These are phyloP conservation scores for Cladosporium sp. DNA, from an alignment of 2,329 filamentous ascomycete genomes.

Conservation along the genomic window DNA sequence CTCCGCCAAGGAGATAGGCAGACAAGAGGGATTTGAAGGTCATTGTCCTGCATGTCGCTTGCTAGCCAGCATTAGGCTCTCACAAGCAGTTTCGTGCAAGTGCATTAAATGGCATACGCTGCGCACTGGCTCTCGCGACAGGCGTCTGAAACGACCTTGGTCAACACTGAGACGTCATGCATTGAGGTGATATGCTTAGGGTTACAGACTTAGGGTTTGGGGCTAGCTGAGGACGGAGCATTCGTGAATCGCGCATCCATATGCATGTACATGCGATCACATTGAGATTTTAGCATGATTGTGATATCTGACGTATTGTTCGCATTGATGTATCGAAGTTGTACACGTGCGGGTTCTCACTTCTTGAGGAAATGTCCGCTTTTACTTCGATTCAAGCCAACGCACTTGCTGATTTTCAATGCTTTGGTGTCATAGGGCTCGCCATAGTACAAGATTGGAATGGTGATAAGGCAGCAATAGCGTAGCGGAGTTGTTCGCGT, in stretches of 20 bases:
- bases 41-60: conserved; percentile 29
- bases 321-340: background rate
- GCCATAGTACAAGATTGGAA: no score
- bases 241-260: background rate
- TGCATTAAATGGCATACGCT: conserved; percentile 2
- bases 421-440: background rate
- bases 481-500: background rate
- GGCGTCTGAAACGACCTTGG: background rate
- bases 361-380: background rate
- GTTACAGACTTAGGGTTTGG: background rate
- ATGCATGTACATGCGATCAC: background rate
- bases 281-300: background rate
- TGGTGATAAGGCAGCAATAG: background rate
- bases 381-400: background rate
- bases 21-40: conserved; percentile 60
- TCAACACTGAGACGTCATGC: conserved; percentile 4
- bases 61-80: conserved; percentile 3
- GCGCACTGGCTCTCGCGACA: background rate
- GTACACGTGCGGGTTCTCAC: background rate
- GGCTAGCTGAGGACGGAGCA: background rate
- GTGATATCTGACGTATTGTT: background rate
- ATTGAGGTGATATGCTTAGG: background rate
- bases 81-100: background rate
- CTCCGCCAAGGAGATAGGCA: conserved; percentile 79
- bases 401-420: background rate